Conservation (phyloP, 2,329 filamentous ascomycete species). For the Mycogone perniciosa region DNA sequence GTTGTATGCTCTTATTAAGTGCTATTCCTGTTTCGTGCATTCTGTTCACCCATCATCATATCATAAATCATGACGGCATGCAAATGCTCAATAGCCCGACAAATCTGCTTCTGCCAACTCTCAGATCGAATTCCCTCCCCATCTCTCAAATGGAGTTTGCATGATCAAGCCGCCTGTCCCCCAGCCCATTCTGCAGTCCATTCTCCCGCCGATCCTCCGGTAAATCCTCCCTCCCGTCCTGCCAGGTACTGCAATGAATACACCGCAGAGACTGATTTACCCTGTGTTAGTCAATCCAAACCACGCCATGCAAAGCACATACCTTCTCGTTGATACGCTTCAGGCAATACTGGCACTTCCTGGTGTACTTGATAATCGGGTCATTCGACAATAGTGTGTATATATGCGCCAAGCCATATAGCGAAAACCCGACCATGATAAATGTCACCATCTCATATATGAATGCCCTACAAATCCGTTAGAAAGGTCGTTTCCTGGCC, state of each 20-base stretch:
- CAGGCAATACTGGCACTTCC: conserved; percentile 62
- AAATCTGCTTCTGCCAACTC: no score
- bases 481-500: neutral
- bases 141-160: no score
- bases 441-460: conserved; percentile 61
- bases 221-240: conserved; percentile 42
- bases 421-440: conserved; percentile 54
- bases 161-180: no score
- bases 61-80: no score
- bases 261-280: conserved; percentile 35
- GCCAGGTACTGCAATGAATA: conserved; percentile 46
- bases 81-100: no score
- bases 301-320: conserved; percentile 14
- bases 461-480: conserved; percentile 41
- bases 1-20: no score
- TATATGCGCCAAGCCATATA: conserved; percentile 57
- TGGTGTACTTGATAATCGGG: conserved; percentile 63
- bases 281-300: conserved; percentile 4
- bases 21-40: no score
- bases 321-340: conserved; percentile 60
- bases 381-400: conserved; percentile 58
- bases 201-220: neutral
- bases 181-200: no score
- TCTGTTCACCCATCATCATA: no score
- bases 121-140: no score